A percentile compares a stretch with the other conserved stretches of the same genome.
phyloP scores from a whole-genome alignment of 805 yeast genomes.

The Teunomyces panamensis region DNA sequence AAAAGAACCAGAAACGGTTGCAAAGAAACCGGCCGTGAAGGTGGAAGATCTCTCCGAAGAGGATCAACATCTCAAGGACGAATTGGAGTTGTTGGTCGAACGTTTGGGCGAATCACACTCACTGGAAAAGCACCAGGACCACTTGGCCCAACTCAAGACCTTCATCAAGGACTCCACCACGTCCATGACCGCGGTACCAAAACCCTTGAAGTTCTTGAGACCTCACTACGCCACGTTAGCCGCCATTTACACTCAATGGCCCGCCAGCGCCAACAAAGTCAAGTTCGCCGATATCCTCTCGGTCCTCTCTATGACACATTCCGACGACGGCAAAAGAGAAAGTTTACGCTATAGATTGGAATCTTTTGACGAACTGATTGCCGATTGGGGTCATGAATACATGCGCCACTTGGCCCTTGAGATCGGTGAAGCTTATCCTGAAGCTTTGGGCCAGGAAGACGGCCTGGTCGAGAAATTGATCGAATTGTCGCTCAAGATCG shows the following conservation, averaged over 20 bases:
- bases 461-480: slow-evolving; percentile 44
- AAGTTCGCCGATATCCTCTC: slow-evolving; percentile 85
- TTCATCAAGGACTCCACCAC: slow-evolving; percentile 90
- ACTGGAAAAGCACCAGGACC: slow-evolving; percentile 49
- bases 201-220: slow-evolving; percentile 91
- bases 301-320: slow-evolving; percentile 91
- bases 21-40: slow-evolving; percentile 22
- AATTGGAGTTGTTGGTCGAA: slow-evolving; percentile 84
- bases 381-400: slow-evolving; percentile 98
- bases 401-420: slow-evolving; percentile 93
- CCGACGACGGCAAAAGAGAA: slow-evolving; percentile 76
- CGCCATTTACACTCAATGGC: slow-evolving; percentile 67
- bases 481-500: slow-evolving; percentile 69
- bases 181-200: slow-evolving; percentile 99
- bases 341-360: slow-evolving; percentile 74
- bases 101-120: slow-evolving; percentile 55
- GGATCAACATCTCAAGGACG: slow-evolving; percentile 82
- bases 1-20: slow-evolving; percentile 11
- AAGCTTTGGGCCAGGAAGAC: slow-evolving; percentile 37
- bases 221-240: slow-evolving; percentile 77
- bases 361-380: slow-evolving; percentile 55
- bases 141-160: slow-evolving; percentile 69
- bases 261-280: slow-evolving; percentile 22
- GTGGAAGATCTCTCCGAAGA: slow-evolving; percentile 93
- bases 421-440: slow-evolving; percentile 83